Conservation (phyloP, 2,329 filamentous ascomycete genomes). For the Penicillium thymicola region DNA sequence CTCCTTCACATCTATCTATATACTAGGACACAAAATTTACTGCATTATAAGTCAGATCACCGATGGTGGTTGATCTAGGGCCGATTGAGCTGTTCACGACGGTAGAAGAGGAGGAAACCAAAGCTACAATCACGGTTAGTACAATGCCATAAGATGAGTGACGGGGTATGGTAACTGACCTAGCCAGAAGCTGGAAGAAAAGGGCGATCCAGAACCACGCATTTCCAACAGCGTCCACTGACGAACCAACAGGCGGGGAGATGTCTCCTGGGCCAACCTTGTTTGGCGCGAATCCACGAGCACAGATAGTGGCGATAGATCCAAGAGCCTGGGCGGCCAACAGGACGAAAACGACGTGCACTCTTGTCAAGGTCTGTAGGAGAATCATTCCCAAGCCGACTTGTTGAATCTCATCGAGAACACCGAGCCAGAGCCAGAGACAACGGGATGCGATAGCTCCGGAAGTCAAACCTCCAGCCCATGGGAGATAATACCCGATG, state of each 20-base stretch:
- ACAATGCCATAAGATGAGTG: not conserved
- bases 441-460: conserved; percentile 56
- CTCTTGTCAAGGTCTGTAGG: conserved; percentile 60
- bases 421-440: conserved; percentile 65
- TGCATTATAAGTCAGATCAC: not conserved
- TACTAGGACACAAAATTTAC: not conserved
- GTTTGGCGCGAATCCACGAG: conserved; percentile 59
- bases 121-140: conserved; percentile 25
- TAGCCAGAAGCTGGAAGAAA: conserved; percentile 56
- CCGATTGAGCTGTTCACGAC: conserved; percentile 45
- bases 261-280: conserved; percentile 59
- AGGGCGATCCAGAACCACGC: conserved; percentile 62
- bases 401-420: conserved; percentile 63
- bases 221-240: conserved; percentile 45
- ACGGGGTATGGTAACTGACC: conserved; percentile 47
- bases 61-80: conserved; percentile 26
- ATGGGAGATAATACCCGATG: conserved; percentile 61
- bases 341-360: conserved; percentile 62
- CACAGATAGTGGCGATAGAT: conserved; percentile 60
- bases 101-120: conserved; percentile 44
- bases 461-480: conserved; percentile 51
- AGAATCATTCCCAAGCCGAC: conserved; percentile 67
- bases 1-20: not conserved
- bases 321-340: conserved; percentile 60
- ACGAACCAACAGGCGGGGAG: conserved; percentile 58